Conservation (phyloP, 805 yeast genomes). For the Priceomyces carsonii region DNA sequence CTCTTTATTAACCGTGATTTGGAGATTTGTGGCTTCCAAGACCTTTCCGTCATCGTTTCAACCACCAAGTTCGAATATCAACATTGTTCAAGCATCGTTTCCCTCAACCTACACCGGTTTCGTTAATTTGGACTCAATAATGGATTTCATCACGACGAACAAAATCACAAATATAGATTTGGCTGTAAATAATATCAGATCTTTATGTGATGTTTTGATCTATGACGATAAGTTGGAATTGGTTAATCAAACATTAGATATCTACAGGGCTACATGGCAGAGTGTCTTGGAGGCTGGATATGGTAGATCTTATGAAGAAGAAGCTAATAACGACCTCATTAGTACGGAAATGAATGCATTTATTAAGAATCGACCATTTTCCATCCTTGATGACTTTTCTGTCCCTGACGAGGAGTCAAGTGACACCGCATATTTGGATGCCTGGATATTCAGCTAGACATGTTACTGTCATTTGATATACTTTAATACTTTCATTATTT, state of each 20-base stretch:
- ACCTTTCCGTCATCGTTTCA: constrained; percentile 76
- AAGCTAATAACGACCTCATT: constrained; percentile 11
- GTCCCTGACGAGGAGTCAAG: constrained; percentile 27
- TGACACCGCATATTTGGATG: constrained; percentile 34
- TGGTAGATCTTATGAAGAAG: constrained; percentile 33
- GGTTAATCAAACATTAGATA: constrained; percentile 51
- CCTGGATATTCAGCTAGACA: constrained; percentile 27
- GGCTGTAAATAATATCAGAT: constrained; percentile 67
- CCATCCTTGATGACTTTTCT: constrained; percentile 31
- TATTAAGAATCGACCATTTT: constrained; percentile 18
- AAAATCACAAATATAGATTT: constrained; percentile 84
- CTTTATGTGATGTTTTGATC: constrained; percentile 83
- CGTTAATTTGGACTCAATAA: constrained; percentile 73
- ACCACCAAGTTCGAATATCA: constrained; percentile 33
- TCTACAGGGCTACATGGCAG: constrained; percentile 82
- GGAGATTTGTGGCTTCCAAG: constrained; percentile 79
- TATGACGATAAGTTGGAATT: constrained; percentile 84
- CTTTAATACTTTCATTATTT: too few relatives aligned
- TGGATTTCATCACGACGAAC: constrained; percentile 67
- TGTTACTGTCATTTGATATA: background rate
- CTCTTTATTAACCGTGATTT: constrained; percentile 75
- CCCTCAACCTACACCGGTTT: constrained; percentile 61
- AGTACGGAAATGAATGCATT: constrained; percentile 5
- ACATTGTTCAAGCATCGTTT: constrained; percentile 48
- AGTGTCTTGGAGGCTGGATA: constrained; percentile 73